phyloP scores from a whole-genome alignment of 2,329 filamentous ascomycete genomes.

The Metarhizium guizhouense region DNA sequence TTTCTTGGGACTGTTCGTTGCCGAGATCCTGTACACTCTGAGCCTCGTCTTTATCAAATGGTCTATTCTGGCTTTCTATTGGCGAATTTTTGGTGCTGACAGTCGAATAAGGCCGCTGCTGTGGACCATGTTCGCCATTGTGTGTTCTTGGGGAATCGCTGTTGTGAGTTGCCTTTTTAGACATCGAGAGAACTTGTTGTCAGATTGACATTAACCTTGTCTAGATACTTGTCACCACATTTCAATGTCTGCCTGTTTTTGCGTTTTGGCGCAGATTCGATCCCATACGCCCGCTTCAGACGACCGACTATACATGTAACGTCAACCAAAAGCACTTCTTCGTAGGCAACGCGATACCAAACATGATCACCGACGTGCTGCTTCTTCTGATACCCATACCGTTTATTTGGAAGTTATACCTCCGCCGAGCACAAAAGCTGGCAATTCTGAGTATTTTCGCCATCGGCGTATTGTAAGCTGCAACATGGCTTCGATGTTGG shows the following conservation, averaged over 20 bases:
- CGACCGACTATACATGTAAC: conserved; percentile 6
- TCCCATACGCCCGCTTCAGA: conserved; percentile 3
- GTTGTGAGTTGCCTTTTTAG: background rate
- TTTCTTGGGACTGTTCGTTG: conserved; percentile 3
- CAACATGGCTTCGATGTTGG: background rate
- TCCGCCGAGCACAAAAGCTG: conserved; percentile 14
- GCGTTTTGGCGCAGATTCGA: conserved; percentile 12
- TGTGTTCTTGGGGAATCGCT: background rate
- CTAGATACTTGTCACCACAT: conserved; percentile 7
- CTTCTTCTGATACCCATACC: conserved; percentile 16
- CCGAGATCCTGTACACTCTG: conserved; percentile 5
- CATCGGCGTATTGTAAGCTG: conserved; percentile 13
- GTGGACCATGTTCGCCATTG: background rate
- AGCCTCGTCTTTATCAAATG: conserved; percentile 3
- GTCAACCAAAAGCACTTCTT: conserved; percentile 14
- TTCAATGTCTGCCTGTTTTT: conserved; percentile 11
- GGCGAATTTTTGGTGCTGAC: conserved; percentile 6
- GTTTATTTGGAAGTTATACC: conserved; percentile 13
- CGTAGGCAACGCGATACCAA: conserved; percentile 14
- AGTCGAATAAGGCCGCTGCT: conserved; percentile 1
- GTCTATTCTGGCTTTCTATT: conserved; percentile 7
- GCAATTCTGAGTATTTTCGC: conserved; percentile 13
- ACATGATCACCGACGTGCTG: conserved; percentile 16
- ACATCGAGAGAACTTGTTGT: background rate
- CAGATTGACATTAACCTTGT: background rate